These are phyloP conservation scores for Penicillium odoratum DNA, from an alignment of 495 filamentous ascomycete genomes.

Conservation along the genomic window DNA sequence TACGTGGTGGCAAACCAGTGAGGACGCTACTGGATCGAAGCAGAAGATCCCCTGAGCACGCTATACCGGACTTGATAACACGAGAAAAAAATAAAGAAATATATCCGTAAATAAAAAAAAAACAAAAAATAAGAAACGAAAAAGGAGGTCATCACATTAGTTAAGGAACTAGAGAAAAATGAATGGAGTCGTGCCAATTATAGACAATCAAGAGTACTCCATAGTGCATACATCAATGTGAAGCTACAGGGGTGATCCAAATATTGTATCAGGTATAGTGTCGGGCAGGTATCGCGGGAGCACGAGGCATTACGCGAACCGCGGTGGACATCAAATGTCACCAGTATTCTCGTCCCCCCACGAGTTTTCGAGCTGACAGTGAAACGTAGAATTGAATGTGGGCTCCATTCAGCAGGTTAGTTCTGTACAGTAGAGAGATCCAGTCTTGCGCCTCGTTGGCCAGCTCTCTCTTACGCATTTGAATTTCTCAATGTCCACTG, in stretches of 20 bases:
- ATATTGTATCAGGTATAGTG: constrained; percentile 7
- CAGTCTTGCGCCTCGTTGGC: neutral
- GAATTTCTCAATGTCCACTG: constrained; percentile 7
- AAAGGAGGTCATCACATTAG: neutral
- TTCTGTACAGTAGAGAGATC: neutral
- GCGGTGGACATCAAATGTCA: constrained; percentile 14
- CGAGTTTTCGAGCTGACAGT: neutral
- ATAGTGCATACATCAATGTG: neutral
- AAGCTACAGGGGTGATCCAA: neutral
- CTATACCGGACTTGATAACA: neutral
- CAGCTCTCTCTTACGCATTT: neutral
- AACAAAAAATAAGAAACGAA: neutral
- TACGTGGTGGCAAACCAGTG: constrained; percentile 4
- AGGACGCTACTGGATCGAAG: neutral
- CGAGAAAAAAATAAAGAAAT: neutral
- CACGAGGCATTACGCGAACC: constrained; percentile 28
- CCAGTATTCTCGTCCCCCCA: constrained; percentile 4
- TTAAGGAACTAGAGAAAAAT: neutral
- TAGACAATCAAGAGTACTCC: neutral
- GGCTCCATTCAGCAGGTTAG: neutral
- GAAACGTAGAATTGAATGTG: neutral
- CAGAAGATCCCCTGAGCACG: constrained; percentile 1
- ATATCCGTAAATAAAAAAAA: neutral
- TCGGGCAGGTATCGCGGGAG: constrained; percentile 5
- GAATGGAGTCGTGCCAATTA: constrained; percentile 3